These are phyloP conservation scores for Nepenthes mirabilis DNA, from an alignment of 148 eudicot genomes.

Conservation along the genomic window DNA sequence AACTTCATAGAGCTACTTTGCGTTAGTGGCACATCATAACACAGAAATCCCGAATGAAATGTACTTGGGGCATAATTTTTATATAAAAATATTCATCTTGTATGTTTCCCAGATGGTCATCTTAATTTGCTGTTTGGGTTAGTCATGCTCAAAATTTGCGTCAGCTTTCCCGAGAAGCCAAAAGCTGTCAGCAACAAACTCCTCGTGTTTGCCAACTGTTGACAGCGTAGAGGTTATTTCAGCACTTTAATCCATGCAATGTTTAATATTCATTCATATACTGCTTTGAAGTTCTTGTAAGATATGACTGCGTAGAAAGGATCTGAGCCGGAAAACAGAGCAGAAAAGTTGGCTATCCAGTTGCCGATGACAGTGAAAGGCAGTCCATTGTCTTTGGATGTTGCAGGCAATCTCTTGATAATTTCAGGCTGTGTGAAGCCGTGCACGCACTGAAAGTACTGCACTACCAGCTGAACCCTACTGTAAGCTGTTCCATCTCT, in stretches of 20 bases:
- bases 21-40: too few relatives aligned
- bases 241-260: neutral
- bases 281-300: conserved; percentile 48
- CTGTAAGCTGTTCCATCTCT: conserved; percentile 47
- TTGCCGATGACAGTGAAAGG: conserved; percentile 7
- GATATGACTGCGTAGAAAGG: conserved; percentile 64
- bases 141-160: too few relatives aligned
- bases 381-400: conserved; percentile 9
- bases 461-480: conserved; percentile 42
- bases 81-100: too few relatives aligned
- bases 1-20: too few relatives aligned
- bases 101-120: too few relatives aligned
- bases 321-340: conserved; percentile 38
- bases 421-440: conserved; percentile 51
- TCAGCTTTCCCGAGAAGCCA: too few relatives aligned
- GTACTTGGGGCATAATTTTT: too few relatives aligned
- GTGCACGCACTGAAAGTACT: conserved; percentile 49
- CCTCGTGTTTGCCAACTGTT: neutral
- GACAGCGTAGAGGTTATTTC: neutral
- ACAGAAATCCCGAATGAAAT: too few relatives aligned
- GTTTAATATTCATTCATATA: conserved; percentile 19
- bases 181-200: neutral
- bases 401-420: conserved; percentile 26
- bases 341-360: conserved; percentile 26
- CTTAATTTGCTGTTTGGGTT: too few relatives aligned